Base-by-base conservation (phyloP, 1,284 basidiomycete genomes). In the Pseudozyma hubeiensis region DNA sequence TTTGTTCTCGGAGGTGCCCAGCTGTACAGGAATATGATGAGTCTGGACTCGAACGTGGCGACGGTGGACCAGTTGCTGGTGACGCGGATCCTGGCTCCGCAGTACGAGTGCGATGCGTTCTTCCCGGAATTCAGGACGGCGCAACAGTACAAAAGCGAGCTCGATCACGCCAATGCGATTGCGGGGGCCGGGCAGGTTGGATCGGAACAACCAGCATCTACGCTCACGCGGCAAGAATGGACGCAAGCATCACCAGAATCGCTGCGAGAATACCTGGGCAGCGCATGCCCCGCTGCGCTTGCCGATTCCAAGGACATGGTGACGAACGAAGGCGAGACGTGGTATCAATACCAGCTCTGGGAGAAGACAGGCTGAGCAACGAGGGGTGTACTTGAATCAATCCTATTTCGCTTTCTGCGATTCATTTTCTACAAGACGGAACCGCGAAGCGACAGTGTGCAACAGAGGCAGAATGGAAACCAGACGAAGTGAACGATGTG, bases 1-100 rank as follows among this genome's bases (percentile, higher is more conserved):
- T 99, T 97, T 86, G 87, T 98, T 69, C 96, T 97, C 35, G 96
- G 96, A 37, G 96, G 97, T 7, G 90, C 93, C 10, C 89, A 91
- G 49, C 86, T 98, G 29, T 97, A 97, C 87, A 86, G 87, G 35
- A 89, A 91, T 67, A 87, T 71, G 29, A 57, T 79, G n/a, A 43
- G 50, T 0, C 24, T 50, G 14, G 39, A 56, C 30, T 35, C 47
- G 34, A 33, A 24, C 16, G 24, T 35, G 19, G 54, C 46, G 10
- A 34, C 19, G 16, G 67, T 81, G 30, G 77, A 81, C 58, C 59
- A 64, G 33, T 74, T 82, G 10, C 88, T 99, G 54, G 88, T 99
- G 60, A 99, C 97, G 3, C 90, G 94, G 4, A 88, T 99, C 64
- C 78, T 91, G 34, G 86, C 87, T 14, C 93, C 93, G 0, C 87